Evolutionary conservation across 2,329 filamentous ascomycete genomes (phyloP), one percentile per base, ranked within the genome.

Genomic region (Penicillium sp.): DNA sequence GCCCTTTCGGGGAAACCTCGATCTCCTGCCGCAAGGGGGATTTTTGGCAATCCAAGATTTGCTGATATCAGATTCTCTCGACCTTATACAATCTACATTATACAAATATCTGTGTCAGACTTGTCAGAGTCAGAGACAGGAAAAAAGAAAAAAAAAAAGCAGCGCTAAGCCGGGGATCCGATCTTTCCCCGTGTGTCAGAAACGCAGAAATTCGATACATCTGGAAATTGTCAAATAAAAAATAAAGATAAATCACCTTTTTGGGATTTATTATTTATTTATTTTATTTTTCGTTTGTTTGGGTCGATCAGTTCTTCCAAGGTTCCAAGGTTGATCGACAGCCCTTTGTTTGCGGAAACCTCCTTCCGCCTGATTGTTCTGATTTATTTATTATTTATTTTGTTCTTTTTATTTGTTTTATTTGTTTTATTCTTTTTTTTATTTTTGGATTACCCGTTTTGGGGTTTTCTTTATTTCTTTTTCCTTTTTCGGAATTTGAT

Each of bases 251-350:
- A 33, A 33, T 15, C 12, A 6, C 31, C 5, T 33, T 33, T 33
- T 33, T 33, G 31, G 35, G 15, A 35, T 52, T 42, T 38, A 29
- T 56, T 12, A 12, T 31, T 37, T 56, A 33, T 46, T 41, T 40
- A n/a, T 52, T 45, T 45, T 54, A 25, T 48, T 56, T 27, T 54
- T 61, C 45, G 33, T 50, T 56, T 19, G 40, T 51, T 60, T 51
- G 41, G 23, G 29, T 13, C 17, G 42, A 53, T 47, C 49, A 37
- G 37, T 43, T 50, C 27, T 42, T 38, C 21, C 42, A 25, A 43
- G 37, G 37, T 40, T 21, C 10, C 25, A 29, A 45, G 31, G 45
- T 33, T 33, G 42, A 47, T 47, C 41, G 54, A 48, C 42, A 31
- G 35, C 33, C 27, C 43, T 54, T 54, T 40, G 52, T 41, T 33